Conservation (phyloP, 1,284 basidiomycete species). For the Takashimella tepidaria region DNA sequence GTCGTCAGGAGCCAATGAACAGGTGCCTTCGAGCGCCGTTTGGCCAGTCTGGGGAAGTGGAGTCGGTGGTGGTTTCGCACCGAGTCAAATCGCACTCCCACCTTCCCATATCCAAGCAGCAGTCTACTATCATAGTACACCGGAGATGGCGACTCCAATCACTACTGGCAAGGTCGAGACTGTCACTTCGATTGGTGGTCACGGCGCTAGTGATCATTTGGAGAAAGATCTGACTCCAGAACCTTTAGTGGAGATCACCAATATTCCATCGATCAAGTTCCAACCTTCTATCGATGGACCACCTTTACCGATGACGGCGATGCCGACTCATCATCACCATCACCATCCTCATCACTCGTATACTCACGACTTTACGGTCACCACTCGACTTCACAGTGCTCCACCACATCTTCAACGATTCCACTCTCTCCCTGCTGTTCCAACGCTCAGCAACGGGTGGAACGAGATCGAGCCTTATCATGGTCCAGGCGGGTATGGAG, state of each 20-base stretch:
- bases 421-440: constrained; percentile 37
- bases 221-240: constrained; percentile 10
- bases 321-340: constrained; percentile 14
- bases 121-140: constrained; percentile 7
- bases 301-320: constrained; percentile 21
- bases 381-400: constrained; percentile 28
- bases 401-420: constrained; percentile 39
- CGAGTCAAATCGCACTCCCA: constrained; percentile 27
- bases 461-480: constrained; percentile 14
- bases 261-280: constrained; percentile 26
- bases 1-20: background rate
- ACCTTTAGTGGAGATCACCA: constrained; percentile 26
- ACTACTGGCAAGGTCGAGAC: background rate
- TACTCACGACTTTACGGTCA: constrained; percentile 5
- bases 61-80: constrained; percentile 26
- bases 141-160: background rate
- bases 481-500: constrained; percentile 8
- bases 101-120: constrained; percentile 18
- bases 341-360: too few species aligned
- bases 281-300: constrained; percentile 15
- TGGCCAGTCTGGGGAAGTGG: constrained; percentile 5
- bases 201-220: background rate
- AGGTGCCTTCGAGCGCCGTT: background rate
- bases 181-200: background rate
- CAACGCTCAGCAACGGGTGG: constrained; percentile 26